Evolutionary conservation across 441 rosid species (phyloP).

Genomic region (Gossypium gossypioides): DNA sequence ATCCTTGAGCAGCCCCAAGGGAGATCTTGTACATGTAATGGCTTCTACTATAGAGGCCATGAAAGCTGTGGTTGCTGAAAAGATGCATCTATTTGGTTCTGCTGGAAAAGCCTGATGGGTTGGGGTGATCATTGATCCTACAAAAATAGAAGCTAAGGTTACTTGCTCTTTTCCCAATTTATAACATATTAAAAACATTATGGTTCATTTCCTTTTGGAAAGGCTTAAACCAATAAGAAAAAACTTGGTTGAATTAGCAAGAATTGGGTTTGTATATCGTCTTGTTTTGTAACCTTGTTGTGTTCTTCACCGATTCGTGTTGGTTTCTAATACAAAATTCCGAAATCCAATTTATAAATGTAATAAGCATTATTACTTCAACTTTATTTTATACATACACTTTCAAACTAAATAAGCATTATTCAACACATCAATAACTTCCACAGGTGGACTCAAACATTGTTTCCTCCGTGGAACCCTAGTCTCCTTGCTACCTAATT

Average conservation of each 20-base stretch:
- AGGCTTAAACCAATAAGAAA: neutral
- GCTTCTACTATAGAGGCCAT: conserved; percentile 68
- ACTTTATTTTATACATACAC: neutral
- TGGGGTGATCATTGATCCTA: neutral
- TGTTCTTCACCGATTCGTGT: neutral
- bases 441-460: conserved; percentile 11
- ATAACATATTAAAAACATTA: neutral
- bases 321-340: too few species aligned
- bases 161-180: neutral
- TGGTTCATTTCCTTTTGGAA: neutral
- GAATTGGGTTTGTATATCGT: neutral
- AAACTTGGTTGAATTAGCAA: neutral
- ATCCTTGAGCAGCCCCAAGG: conserved; percentile 38
- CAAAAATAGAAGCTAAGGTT: neutral
- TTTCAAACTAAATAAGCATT: neutral
- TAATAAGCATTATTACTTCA: neutral
- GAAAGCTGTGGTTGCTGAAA: conserved; percentile 70
- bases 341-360: neutral
- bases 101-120: conserved; percentile 60
- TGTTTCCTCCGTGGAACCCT: conserved; percentile 54
- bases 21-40: conserved; percentile 68
- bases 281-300: neutral
- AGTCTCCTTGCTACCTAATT: conserved; percentile 34
- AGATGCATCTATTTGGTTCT: conserved; percentile 86
- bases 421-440: neutral